These are phyloP conservation scores for Harringtonia aguacate DNA, from an alignment of 2,329 filamentous ascomycete genomes.

Conservation along the genomic window DNA sequence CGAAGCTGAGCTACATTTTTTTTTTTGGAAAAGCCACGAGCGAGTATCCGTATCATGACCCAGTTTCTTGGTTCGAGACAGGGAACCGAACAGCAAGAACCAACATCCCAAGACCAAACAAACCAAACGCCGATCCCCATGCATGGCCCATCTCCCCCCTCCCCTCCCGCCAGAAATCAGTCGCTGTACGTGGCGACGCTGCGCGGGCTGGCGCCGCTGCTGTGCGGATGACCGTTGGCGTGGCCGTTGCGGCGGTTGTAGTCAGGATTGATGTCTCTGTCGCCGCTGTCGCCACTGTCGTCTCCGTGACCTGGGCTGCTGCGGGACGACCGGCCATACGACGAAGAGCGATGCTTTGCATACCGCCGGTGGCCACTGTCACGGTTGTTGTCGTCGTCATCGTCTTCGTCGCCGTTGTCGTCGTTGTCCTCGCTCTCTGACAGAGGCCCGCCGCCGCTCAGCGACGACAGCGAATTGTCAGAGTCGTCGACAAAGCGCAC, in stretches of 20 bases:
- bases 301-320: too few relatives aligned
- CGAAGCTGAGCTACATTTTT: too few relatives aligned
- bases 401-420: not conserved
- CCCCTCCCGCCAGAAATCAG: not conserved
- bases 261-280: not conserved
- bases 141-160: not conserved
- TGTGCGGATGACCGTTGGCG: not conserved
- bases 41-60: too few relatives aligned
- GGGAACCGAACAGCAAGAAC: too few relatives aligned
- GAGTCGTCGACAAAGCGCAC: slow-evolving; percentile 8
- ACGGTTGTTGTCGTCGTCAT: not conserved
- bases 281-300: too few relatives aligned
- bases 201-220: not conserved
- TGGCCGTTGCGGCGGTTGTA: not conserved
- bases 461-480: slow-evolving; percentile 7
- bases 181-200: slow-evolving; percentile 2
- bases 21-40: too few relatives aligned
- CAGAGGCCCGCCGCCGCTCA: not conserved
- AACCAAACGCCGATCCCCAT: too few relatives aligned
- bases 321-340: too few relatives aligned
- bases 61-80: too few relatives aligned
- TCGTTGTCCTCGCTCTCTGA: slow-evolving; percentile 2
- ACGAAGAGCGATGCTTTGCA: too few relatives aligned
- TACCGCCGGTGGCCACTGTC: too few relatives aligned
- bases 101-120: too few relatives aligned